These are phyloP conservation scores for Picochlorum sp. DNA, from an alignment of 139 green algal species.

Conservation along the genomic window DNA sequence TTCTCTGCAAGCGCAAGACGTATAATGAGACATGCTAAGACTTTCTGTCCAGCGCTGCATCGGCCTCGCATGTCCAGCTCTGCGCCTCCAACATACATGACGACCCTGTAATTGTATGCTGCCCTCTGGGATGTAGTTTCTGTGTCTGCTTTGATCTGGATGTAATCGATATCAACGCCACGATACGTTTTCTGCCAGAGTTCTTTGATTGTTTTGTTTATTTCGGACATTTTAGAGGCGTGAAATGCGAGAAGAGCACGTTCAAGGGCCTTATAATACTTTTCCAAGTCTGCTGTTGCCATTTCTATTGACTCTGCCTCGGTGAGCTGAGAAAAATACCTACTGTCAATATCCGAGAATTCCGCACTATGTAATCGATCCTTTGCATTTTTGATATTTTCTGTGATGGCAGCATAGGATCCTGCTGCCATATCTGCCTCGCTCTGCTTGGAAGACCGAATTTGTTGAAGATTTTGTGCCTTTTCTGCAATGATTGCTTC, in stretches of 20 bases:
- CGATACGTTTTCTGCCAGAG: constrained; percentile 99
- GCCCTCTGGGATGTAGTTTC: constrained; percentile 41
- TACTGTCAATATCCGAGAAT: constrained; percentile 64
- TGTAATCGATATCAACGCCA: constrained; percentile 91
- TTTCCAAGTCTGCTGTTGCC: constrained; percentile 80
- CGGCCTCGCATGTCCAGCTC: constrained; percentile 98
- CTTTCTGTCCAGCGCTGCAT: constrained; percentile 89
- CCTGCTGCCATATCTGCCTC: constrained; percentile 26
- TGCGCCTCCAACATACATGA: constrained; percentile 70
- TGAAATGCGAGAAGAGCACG: constrained; percentile 92
- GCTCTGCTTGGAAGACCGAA: background rate
- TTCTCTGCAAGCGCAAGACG: constrained; percentile 93
- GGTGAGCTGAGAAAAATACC: constrained; percentile 44
- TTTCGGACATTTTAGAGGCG: constrained; percentile 89
- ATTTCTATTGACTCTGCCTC: constrained; percentile 80
- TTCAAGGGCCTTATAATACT: constrained; percentile 93
- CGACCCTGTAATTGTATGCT: constrained; percentile 96
- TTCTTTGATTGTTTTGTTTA: constrained; percentile 97
- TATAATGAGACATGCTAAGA: constrained; percentile 97
- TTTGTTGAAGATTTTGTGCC: background rate
- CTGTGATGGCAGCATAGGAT: constrained; percentile 22
- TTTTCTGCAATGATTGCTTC: background rate
- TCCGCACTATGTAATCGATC: constrained; percentile 40
- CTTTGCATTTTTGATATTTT: constrained; percentile 11
- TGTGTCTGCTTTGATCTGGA: constrained; percentile 78